Conservation (phyloP, 169 alveolate species). For the Cryptosporidium sp. region DNA sequence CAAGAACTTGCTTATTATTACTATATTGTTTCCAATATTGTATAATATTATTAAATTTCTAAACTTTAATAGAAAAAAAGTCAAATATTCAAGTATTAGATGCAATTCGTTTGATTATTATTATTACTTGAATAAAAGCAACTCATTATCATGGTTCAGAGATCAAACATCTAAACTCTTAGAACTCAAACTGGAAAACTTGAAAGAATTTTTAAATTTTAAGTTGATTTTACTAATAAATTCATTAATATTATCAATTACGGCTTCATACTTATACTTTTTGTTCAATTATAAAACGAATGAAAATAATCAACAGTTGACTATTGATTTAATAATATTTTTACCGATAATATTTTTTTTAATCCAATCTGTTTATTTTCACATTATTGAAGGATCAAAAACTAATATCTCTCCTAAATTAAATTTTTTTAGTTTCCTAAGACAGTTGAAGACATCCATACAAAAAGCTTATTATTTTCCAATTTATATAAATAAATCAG, state of each 20-base stretch:
- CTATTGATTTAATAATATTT: neutral
- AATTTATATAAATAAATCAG: neutral
- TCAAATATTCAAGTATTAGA: neutral
- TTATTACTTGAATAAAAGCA: slow-evolving; percentile 6
- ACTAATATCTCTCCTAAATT: neutral
- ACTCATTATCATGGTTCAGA: slow-evolving; percentile 20
- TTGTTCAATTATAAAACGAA: neutral
- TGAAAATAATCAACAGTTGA: neutral
- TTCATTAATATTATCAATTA: slow-evolving; percentile 4
- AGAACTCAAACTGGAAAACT: neutral
- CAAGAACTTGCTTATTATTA: neutral
- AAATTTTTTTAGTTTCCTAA: neutral
- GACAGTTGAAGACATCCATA: neutral
- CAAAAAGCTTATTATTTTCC: neutral
- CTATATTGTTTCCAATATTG: neutral
- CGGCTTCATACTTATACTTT: neutral
- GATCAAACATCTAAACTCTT: neutral
- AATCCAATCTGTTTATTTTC: neutral
- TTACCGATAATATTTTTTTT: slow-evolving; percentile 22
- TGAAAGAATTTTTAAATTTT: neutral
- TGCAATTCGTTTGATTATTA: slow-evolving; percentile 24
- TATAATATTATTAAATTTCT: neutral
- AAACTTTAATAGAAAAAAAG: neutral
- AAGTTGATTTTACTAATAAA: neutral
- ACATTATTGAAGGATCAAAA: neutral